Evolutionary conservation across 2,329 filamentous ascomycete species (phyloP).

Genomic region (Pyricularia pennisetigena): DNA sequence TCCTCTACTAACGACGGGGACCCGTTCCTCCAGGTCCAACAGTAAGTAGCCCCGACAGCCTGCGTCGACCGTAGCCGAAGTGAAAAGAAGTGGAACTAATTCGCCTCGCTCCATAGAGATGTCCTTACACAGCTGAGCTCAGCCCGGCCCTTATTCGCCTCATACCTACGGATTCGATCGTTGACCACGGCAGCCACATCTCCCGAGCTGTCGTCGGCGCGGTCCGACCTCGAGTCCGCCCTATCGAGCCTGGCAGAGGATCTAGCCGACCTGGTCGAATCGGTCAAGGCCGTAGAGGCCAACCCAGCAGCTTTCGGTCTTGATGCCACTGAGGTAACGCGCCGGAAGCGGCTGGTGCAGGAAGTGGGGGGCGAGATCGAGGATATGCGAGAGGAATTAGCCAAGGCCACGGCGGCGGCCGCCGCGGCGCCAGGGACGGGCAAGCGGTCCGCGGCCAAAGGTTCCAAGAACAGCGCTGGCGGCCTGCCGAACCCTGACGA

Average conservation of each 20-base stretch:
- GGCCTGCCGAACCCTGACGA: conserved; percentile 45
- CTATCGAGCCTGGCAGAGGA: conserved; percentile 69
- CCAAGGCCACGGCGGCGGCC: conserved; percentile 41
- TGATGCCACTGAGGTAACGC: conserved; percentile 68
- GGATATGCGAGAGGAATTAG: conserved; percentile 77
- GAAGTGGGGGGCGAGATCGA: conserved; percentile 86
- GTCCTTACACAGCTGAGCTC: conserved; percentile 74
- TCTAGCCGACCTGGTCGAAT: conserved; percentile 77
- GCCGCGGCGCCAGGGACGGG: conserved; percentile 10
- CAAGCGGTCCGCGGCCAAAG: conserved; percentile 7
- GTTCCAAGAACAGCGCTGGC: conserved; percentile 12
- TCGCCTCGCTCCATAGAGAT: conserved; percentile 48
- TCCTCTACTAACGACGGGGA: conserved; percentile 58
- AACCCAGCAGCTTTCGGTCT: conserved; percentile 84
- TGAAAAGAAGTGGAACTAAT: conserved; percentile 1
- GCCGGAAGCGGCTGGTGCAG: conserved; percentile 72
- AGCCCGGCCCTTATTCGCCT: conserved; percentile 80
- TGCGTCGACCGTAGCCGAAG: background rate
- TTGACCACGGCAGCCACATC: conserved; percentile 62
- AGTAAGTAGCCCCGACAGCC: conserved; percentile 32
- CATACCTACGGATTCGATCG: conserved; percentile 91
- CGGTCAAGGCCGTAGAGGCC: conserved; percentile 77
- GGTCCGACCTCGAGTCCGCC: conserved; percentile 55
- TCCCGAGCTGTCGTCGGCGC: conserved; percentile 76
- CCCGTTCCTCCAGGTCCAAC: conserved; percentile 63